Evolutionary conservation across 805 yeast species (phyloP).

Genomic region (Pichia pseudocactophila): DNA sequence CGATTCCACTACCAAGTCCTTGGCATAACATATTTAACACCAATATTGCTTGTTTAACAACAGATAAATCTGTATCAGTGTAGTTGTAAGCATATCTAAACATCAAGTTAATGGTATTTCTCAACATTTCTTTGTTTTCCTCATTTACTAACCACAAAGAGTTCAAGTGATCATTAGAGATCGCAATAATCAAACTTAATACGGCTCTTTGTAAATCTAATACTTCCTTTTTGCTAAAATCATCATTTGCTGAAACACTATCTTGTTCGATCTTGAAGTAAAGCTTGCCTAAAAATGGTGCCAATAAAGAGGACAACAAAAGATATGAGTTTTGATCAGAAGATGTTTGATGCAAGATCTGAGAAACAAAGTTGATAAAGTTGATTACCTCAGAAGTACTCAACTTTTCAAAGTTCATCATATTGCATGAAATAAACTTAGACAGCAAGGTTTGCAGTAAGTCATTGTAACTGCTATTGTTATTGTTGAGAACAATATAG

Average conservation of each 20-base stretch:
- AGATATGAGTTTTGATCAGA: slow-evolving; percentile 54
- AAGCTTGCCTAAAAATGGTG: slow-evolving; percentile 66
- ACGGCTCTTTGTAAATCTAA: slow-evolving; percentile 59
- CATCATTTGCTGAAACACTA: slow-evolving; percentile 21
- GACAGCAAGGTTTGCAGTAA: slow-evolving; percentile 39
- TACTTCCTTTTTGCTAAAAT: slow-evolving; percentile 44
- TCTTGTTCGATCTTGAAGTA: slow-evolving; percentile 30
- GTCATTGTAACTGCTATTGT: slow-evolving; percentile 28
- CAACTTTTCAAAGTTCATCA: slow-evolving; percentile 48
- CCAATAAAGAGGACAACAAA: slow-evolving; percentile 59
- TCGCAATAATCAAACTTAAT: slow-evolving; percentile 56
- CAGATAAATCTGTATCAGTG: slow-evolving; percentile 48
- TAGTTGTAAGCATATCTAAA: slow-evolving; percentile 52
- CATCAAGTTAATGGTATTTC: slow-evolving; percentile 51
- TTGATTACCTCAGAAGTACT: slow-evolving; percentile 63
- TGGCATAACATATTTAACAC: slow-evolving; percentile 56
- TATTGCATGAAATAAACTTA: slow-evolving; percentile 60
- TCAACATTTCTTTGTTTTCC: slow-evolving; percentile 52
- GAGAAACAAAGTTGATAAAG: slow-evolving; percentile 79
- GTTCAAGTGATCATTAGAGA: slow-evolving; percentile 70
- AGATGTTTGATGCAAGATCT: slow-evolving; percentile 65
- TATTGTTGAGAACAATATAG: slow-evolving; percentile 57
- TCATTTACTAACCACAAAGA: slow-evolving; percentile 60
- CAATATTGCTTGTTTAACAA: slow-evolving; percentile 61
- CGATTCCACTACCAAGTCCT: slow-evolving; percentile 60